Percentiles rank a stretch among this genome's conserved stretches.
These are phyloP conservation scores for Zalaria obscura DNA, from an alignment of 2,329 filamentous ascomycete species.

Conservation along the genomic window DNA sequence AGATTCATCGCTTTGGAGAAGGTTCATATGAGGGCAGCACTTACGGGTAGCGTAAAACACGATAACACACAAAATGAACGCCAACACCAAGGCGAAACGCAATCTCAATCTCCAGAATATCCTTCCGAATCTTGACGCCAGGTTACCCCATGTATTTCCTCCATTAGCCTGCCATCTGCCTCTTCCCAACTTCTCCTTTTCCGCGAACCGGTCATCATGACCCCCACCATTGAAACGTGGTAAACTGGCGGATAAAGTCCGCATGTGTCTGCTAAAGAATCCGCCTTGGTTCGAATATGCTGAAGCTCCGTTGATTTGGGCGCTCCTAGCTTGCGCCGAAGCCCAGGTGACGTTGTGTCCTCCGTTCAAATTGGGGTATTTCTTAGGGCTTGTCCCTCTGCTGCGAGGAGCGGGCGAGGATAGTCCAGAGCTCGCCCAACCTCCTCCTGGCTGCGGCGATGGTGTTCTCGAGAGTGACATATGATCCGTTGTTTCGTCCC, in stretches of 20 bases:
- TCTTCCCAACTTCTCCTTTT: slow-evolving; percentile 63
- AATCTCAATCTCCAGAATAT: slow-evolving; percentile 54
- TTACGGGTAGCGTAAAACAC: slow-evolving; percentile 62
- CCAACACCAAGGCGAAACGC: slow-evolving; percentile 43
- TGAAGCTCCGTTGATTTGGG: slow-evolving; percentile 59
- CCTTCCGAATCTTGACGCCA: slow-evolving; percentile 24
- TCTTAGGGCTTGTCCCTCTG: slow-evolving; percentile 11
- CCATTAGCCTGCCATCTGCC: slow-evolving; percentile 39
- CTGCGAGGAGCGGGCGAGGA: slow-evolving; percentile 40
- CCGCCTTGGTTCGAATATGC: slow-evolving; percentile 67
- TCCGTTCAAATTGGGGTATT: slow-evolving; percentile 37
- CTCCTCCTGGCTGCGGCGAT: slow-evolving; percentile 69
- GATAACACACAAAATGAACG: slow-evolving; percentile 47
- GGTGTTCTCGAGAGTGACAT: slow-evolving; percentile 86
- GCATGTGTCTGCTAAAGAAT: slow-evolving; percentile 76
- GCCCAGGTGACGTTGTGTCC: slow-evolving; percentile 61
- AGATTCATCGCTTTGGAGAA: slow-evolving; percentile 1
- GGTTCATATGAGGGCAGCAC: slow-evolving; percentile 22
- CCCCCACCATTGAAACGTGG: slow-evolving; percentile 52
- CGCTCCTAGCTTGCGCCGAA: slow-evolving; percentile 62
- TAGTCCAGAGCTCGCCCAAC: slow-evolving; percentile 74
- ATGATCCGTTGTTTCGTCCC: slow-evolving; percentile 2
- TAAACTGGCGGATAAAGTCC: slow-evolving; percentile 63
- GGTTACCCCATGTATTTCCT: slow-evolving; percentile 18
- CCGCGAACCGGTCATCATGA: slow-evolving; percentile 37